phyloP scores from a whole-genome alignment of 2,329 filamentous ascomycete species.

The Pseudogymnoascus verrucosus region DNA sequence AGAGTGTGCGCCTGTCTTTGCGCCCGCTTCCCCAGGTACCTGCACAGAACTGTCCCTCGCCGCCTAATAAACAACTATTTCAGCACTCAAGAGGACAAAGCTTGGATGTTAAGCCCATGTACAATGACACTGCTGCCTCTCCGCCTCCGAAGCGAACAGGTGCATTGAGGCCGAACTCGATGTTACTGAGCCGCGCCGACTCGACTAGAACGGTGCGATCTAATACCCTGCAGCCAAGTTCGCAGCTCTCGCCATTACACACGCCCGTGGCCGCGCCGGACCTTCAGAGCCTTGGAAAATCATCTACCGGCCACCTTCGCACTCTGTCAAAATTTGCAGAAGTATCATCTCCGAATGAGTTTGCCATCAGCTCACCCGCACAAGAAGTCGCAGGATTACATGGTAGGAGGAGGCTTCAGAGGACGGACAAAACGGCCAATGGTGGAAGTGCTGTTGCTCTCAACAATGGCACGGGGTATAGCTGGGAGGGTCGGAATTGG shows the following conservation, averaged over 20 bases:
- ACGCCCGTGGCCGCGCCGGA: conserved; percentile 58
- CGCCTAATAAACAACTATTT: conserved; percentile 15
- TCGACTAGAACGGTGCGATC: conserved; percentile 32
- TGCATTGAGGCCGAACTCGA: conserved; percentile 45
- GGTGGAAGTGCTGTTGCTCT: conserved; percentile 34
- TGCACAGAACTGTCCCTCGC: conserved; percentile 29
- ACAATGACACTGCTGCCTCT: conserved; percentile 15
- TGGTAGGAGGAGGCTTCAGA: conserved; percentile 74
- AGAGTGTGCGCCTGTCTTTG: conserved; percentile 66
- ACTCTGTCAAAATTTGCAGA: conserved; percentile 79
- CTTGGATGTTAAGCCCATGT: conserved; percentile 12
- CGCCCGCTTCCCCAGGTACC: conserved; percentile 65
- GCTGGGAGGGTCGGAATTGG: conserved; percentile 83
- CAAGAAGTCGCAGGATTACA: conserved; percentile 85
- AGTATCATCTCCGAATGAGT: conserved; percentile 67
- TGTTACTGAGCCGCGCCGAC: conserved; percentile 52
- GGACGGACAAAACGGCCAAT: conserved; percentile 46
- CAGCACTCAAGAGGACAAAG: conserved; percentile 11
- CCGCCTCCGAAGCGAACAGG: conserved; percentile 12
- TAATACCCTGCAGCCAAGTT: conserved; percentile 31
- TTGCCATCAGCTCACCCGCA: conserved; percentile 66
- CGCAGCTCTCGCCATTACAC: conserved; percentile 26
- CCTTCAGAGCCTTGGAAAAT: conserved; percentile 74
- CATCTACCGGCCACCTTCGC: conserved; percentile 81
- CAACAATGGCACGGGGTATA: conserved; percentile 44